Conservation (phyloP, 768 basidiomycete species). For the Thelephora ganbajun region DNA sequence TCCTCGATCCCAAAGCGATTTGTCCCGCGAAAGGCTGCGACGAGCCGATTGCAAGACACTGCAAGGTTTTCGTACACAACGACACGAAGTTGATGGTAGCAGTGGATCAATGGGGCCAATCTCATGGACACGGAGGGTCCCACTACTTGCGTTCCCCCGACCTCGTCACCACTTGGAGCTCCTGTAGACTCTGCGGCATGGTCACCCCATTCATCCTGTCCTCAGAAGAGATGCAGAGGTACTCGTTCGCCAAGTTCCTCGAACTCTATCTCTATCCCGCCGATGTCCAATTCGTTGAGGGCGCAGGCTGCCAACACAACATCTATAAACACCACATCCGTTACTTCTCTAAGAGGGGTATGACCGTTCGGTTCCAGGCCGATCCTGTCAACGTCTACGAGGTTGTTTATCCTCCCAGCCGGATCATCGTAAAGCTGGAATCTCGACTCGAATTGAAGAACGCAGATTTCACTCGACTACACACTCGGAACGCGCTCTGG, state of each 20-base stretch:
- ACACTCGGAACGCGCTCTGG: constrained; percentile 60
- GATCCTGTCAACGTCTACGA: constrained; percentile 77
- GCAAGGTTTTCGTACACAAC: constrained; percentile 85
- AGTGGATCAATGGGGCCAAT: constrained; percentile 80
- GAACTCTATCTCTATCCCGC: constrained; percentile 94
- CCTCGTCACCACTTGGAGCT: constrained; percentile 82
- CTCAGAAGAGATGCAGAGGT: constrained; percentile 83
- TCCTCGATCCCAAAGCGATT: constrained; percentile 58
- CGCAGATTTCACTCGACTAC: constrained; percentile 68
- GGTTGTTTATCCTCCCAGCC: constrained; percentile 78
- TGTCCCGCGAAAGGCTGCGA: constrained; percentile 81
- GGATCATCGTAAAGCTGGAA: constrained; percentile 76
- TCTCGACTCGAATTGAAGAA: constrained; percentile 85
- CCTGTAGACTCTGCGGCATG: constrained; percentile 64
- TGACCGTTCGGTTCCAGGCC: constrained; percentile 81
- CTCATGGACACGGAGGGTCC: constrained; percentile 31
- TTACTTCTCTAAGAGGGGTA: constrained; percentile 73
- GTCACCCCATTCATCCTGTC: constrained; percentile 82
- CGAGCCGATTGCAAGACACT: constrained; percentile 70
- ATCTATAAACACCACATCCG: constrained; percentile 87
- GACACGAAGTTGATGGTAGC: constrained; percentile 71
- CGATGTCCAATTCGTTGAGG: constrained; percentile 70
- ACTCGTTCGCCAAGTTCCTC: constrained; percentile 92
- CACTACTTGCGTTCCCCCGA: constrained; percentile 42
- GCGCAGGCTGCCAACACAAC: constrained; percentile 87